A percentile compares a stretch with the other conserved stretches of the same genome.
These are phyloP conservation scores for Triadica sebifera DNA, from an alignment of 345 rosid species.

Conservation along the genomic window DNA sequence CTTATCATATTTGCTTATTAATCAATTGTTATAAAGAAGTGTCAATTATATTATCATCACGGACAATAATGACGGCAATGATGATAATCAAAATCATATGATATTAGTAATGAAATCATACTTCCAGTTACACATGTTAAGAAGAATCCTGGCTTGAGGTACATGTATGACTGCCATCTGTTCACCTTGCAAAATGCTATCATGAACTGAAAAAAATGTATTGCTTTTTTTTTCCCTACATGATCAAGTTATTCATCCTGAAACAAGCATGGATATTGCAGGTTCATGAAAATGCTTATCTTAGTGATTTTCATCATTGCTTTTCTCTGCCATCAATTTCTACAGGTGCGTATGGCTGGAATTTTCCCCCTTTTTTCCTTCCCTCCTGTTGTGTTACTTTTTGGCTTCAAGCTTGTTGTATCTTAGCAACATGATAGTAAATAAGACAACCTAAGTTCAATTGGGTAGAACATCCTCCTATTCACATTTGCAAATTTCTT, in stretches of 20 bases:
- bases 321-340: slow-evolving; percentile 74
- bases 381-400: background rate
- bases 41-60: background rate
- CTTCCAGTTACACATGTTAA: background rate
- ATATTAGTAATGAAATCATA: background rate
- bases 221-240: too few relatives aligned
- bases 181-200: background rate
- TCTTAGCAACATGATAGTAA: background rate
- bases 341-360: slow-evolving; percentile 45
- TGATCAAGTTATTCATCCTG: too few relatives aligned
- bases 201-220: background rate
- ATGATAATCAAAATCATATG: background rate
- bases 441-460: background rate
- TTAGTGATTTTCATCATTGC: slow-evolving; percentile 90
- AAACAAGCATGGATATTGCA: slow-evolving; percentile 31
- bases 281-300: slow-evolving; percentile 97
- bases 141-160: background rate
- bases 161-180: background rate
- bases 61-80: background rate
- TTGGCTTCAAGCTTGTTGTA: background rate
- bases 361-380: background rate
- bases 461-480: background rate
- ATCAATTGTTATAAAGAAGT: background rate
- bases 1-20: background rate
- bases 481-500: background rate